Evolutionary conservation across 2,329 filamentous ascomycete genomes (phyloP).

Genomic region (Aspergillus niger): DNA sequence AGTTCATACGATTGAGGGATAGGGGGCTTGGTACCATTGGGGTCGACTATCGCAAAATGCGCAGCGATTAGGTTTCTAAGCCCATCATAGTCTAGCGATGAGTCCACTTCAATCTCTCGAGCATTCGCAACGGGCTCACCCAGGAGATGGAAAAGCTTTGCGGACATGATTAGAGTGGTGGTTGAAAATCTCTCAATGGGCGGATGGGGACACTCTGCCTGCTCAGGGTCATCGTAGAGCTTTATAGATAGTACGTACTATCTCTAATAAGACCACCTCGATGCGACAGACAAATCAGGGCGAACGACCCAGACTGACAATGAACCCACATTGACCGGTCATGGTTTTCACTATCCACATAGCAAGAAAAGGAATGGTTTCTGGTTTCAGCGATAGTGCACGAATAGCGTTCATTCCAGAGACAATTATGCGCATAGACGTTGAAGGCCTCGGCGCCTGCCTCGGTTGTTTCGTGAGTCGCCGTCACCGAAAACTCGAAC

Average conservation of each 20-base stretch:
- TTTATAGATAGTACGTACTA: neutral
- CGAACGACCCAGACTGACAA: neutral
- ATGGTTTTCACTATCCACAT: neutral
- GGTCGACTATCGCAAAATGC: conserved; percentile 35
- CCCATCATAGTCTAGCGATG: conserved; percentile 20
- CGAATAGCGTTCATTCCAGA: neutral
- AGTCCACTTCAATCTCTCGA: conserved; percentile 25
- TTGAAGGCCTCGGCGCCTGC: neutral
- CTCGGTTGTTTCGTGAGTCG: conserved; percentile 1
- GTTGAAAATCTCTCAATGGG: neutral
- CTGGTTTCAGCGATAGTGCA: neutral
- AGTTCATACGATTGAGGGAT: neutral
- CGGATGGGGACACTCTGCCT: neutral
- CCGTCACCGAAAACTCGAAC: neutral
- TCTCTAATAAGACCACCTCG: neutral
- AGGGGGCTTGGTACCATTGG: conserved; percentile 23
- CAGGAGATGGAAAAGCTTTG: conserved; percentile 26
- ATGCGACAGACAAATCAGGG: conserved; percentile 2
- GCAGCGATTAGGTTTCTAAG: conserved; percentile 28
- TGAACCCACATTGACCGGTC: neutral
- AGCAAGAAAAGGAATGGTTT: neutral
- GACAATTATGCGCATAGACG: neutral
- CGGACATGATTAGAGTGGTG: conserved; percentile 15
- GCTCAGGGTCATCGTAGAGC: neutral
- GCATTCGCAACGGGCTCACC: conserved; percentile 24